Percentiles rank a stretch among this genome's conserved stretches.
phyloP scores from a whole-genome alignment of 106 monocot species.

The Agapanthus africanus region DNA sequence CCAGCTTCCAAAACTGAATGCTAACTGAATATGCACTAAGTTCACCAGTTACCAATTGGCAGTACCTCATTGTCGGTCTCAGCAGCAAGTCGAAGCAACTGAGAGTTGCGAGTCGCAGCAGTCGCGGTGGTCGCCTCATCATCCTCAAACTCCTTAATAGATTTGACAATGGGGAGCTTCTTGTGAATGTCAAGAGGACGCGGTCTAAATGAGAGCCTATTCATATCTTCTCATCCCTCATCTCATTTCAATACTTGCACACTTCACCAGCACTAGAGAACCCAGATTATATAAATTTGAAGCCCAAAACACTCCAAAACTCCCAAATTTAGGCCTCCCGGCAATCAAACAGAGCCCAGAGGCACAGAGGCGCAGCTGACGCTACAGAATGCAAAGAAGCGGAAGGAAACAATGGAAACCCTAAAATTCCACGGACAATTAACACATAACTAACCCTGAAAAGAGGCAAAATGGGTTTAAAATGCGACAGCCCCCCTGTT shows the following conservation, averaged over 20 bases:
- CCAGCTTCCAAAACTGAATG: constrained; percentile 4
- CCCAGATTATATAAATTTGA: not conserved
- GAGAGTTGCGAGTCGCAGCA: constrained; percentile 67
- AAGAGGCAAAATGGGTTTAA: not conserved
- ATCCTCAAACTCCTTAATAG: constrained; percentile 92
- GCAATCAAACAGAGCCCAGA: constrained; percentile 8
- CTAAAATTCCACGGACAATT: not conserved
- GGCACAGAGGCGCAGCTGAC: not conserved
- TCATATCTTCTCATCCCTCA: constrained; percentile 76
- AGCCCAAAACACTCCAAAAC: not conserved
- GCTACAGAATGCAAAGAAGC: constrained; percentile 1
- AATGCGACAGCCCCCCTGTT: not conserved
- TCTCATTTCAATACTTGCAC: constrained; percentile 2
- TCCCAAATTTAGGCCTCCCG: constrained; percentile 9
- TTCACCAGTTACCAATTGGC: not conserved
- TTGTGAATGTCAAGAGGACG: constrained; percentile 99
- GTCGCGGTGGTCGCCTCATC: constrained; percentile 43
- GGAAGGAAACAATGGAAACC: constrained; percentile 3
- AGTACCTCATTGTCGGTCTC: constrained; percentile 81
- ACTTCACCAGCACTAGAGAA: not conserved
- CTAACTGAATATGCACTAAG: not conserved
- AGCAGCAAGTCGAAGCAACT: constrained; percentile 35
- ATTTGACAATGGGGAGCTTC: constrained; percentile 87
- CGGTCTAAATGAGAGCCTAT: constrained; percentile 91
- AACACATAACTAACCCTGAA: not conserved